Base-by-base conservation (phyloP, 2,329 filamentous ascomycete genomes). In the Verticillium dahliae region DNA sequence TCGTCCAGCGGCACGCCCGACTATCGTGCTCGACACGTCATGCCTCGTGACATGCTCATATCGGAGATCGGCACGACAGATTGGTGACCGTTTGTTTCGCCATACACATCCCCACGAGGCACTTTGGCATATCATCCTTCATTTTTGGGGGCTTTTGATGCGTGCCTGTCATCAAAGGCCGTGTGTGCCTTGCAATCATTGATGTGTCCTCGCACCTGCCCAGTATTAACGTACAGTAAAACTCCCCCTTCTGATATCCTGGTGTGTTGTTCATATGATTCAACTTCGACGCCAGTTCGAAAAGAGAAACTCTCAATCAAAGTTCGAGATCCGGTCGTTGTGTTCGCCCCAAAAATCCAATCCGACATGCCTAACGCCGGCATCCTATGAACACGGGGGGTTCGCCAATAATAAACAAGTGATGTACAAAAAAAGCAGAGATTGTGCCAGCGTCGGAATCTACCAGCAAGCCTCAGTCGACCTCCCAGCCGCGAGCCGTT, bases 401-500 rank as follows among this genome's bases (percentile, higher is more conserved):
- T n/a, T 27, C n/a, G 13, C 33, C 27, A 56, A 34, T 15, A n/a
- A 34, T n/a, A 7, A 10, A 56, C 54, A 34, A 34, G 14, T 56
- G 15, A 11, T 56, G n/a, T 35, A 56, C 27, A 35, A 22, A 9
- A 14, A 34, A 13, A 15, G 3, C n/a, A n/a, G 4, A n/a, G 27
- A 35, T 14, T 9, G 27, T 31, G 27, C 27, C 27, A 31, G 27
- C 27, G 27, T 31, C 27, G 27, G 27, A 31, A 31, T 31, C 27
- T 5, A 31, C 6, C 1, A 34, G n/a, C 13, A 56, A 10, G 5
- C 61, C 34, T 65, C 65, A 67, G 58, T 65, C 64, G 31, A 65
- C 62, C 34, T 65, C 65, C 59, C 63, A 61, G 31, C 56, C 59
- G 37, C 61, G 66, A 27, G 61, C 65, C 22, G 60, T 60, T 15